Percentiles rank a stretch among this genome's conserved stretches.
Conservation (phyloP, 2,329 filamentous ascomycete genomes). For the Aspergillus neoniger region DNA sequence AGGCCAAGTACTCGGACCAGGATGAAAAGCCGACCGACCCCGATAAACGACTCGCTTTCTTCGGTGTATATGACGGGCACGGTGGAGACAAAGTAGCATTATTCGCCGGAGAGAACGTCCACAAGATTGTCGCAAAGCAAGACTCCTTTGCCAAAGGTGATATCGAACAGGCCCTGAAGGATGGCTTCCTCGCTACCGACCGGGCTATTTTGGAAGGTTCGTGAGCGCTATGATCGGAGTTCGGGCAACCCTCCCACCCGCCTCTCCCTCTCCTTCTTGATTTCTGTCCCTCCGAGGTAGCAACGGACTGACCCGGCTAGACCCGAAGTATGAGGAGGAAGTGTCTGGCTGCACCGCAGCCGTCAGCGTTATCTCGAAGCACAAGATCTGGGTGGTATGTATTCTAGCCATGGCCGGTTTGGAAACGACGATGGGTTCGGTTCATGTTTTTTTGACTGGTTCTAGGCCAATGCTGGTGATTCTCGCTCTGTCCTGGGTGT, state of each 20-base stretch:
- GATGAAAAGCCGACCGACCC: slow-evolving; percentile 63
- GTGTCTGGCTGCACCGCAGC: slow-evolving; percentile 97
- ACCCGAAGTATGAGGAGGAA: slow-evolving; percentile 95
- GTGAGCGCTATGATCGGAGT: slow-evolving; percentile 24
- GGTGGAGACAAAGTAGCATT: slow-evolving; percentile 94
- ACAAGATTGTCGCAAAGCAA: slow-evolving; percentile 93
- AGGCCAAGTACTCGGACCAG: slow-evolving; percentile 57
- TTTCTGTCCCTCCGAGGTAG: slow-evolving; percentile 1
- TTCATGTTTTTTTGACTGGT: slow-evolving; percentile 30
- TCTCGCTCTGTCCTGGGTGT: slow-evolving; percentile 93
- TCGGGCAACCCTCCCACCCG: not conserved
- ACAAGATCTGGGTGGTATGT: slow-evolving; percentile 95
- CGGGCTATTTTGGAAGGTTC: slow-evolving; percentile 92
- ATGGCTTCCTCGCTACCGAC: slow-evolving; percentile 95
- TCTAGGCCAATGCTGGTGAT: slow-evolving; percentile 92
- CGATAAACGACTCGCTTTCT: slow-evolving; percentile 82
- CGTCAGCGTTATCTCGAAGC: slow-evolving; percentile 81
- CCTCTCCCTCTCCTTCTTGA: not conserved
- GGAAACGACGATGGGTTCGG: not conserved
- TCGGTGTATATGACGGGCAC: slow-evolving; percentile 97
- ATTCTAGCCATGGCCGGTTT: slow-evolving; percentile 5
- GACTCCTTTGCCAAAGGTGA: slow-evolving; percentile 88
- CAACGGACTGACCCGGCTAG: slow-evolving; percentile 52
- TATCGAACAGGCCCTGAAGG: slow-evolving; percentile 93
- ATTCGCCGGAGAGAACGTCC: slow-evolving; percentile 88